Evolutionary conservation across 352 stramenopile genomes (phyloP).

Genomic region (Phytophthora litchii): DNA sequence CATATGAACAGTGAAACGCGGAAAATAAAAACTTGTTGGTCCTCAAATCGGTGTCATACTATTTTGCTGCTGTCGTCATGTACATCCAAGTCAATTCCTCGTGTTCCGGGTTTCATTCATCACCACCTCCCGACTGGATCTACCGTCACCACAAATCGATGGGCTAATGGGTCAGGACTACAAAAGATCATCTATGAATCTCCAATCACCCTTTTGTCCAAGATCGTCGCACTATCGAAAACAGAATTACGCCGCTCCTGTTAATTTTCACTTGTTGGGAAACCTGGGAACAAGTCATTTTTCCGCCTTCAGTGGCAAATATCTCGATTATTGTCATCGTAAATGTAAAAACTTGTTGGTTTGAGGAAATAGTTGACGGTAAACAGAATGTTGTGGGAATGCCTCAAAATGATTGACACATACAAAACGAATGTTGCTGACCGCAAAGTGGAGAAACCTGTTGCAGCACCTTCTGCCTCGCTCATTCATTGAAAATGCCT

Average conservation of each 20-base stretch:
- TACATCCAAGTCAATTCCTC: conserved; percentile 38
- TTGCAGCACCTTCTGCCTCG: conserved; percentile 30
- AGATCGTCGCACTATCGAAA: conserved; percentile 19
- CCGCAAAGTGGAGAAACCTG: conserved; percentile 27
- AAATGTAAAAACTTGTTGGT: not conserved
- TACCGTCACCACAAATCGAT: conserved; percentile 30
- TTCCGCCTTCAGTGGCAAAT: conserved; percentile 5
- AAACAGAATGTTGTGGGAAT: conserved; percentile 16
- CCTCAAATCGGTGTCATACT: too few species aligned
- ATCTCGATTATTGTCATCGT: conserved; percentile 9
- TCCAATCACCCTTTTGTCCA: too few species aligned
- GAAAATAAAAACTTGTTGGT: too few species aligned
- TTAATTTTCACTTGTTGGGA: conserved; percentile 7
- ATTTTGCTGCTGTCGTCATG: too few species aligned
- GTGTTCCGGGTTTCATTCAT: conserved; percentile 21
- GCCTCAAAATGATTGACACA: conserved; percentile 12
- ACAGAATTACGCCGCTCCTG: conserved; percentile 26
- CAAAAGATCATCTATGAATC: conserved; percentile 41
- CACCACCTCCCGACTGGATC: conserved; percentile 24
- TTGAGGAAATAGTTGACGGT: not conserved
- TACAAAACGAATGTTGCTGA: conserved; percentile 11
- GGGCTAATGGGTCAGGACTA: conserved; percentile 7
- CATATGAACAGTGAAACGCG: too few species aligned
- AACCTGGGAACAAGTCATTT: too few species aligned
- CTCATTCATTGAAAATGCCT: conserved; percentile 9